Evolutionary conservation across 257 asterid species (phyloP), one percentile per base, ranked within the genome.

Genomic region (Prunella vulgaris): DNA sequence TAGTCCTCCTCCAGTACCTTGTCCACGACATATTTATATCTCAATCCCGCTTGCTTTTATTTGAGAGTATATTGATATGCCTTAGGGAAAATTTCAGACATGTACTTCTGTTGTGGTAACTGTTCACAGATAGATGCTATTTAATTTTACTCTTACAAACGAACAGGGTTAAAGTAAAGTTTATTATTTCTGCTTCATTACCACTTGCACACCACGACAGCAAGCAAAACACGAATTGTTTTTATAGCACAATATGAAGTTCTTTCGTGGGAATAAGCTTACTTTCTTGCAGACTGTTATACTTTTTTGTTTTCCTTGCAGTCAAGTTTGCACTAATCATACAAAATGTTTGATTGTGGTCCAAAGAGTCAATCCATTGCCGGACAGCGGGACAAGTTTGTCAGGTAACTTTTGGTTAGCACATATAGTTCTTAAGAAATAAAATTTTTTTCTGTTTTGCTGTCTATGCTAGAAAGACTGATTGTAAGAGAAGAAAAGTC

Each of bases 361-460:
- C 75, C 95, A 75, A 90, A 87, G 87, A 73, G 88, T 70, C 96
- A 87, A 35, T 88, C 83, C 75, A 68, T 83, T 48, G 57, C 77
- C 62, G 94, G 96, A 54, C 95, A 88, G 84, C 85, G 89, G 21
- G 99, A 93, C 82, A 88, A 86, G 80, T 93, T 93, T 77, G 80
- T 83, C 71, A 93, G 99, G 99, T 93, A 87, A 49, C 25, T 24
- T 48, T 72, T 72, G 32, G 37, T 48, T 66, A 28, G 25, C 67
- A 75, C 54, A 22, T 46, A 18, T 59, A 46, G 10, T 21, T 59
- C 12, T 60, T 58, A 33, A 37, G 20, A 51, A 65, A 13, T 66
- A 59, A 44, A 69, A 18, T 64, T 60, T 13, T 64, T 61, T 13
- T 28, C 14, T 69, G 5, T 44, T 49, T 10, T 68, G 24, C 40